Percentiles rank a stretch among this genome's conserved stretches.
Conservation (phyloP, 1,284 basidiomycete species). For the Athelia psychrophila region DNA sequence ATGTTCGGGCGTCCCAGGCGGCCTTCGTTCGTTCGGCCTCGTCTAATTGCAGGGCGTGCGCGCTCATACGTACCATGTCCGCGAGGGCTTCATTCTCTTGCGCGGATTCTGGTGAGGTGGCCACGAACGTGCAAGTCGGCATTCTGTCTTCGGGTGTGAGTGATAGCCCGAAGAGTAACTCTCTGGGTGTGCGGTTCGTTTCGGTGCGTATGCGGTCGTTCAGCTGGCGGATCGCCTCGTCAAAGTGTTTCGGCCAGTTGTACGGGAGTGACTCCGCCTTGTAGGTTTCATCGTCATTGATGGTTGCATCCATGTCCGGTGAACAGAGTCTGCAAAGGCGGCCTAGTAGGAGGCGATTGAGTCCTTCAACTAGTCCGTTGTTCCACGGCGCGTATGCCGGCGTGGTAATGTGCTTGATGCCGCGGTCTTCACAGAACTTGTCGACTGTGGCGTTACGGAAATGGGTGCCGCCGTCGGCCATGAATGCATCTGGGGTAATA, state of each 20-base stretch:
- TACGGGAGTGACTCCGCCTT: neutral
- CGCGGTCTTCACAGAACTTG: constrained; percentile 1
- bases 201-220: neutral
- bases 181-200: neutral
- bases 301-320: constrained; percentile 1
- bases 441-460: constrained; percentile 10
- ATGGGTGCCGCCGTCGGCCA: constrained; percentile 13
- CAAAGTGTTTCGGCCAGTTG: neutral
- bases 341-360: constrained; percentile 7
- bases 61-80: too few relatives aligned
- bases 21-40: neutral
- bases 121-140: too few relatives aligned
- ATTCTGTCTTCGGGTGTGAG: too few relatives aligned
- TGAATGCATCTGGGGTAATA: constrained; percentile 7
- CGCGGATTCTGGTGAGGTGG: too few relatives aligned
- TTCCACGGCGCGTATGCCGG: constrained; percentile 10
- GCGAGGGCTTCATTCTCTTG: too few relatives aligned
- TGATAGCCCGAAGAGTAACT: neutral
- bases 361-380: constrained; percentile 11
- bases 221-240: neutral
- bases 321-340: constrained; percentile 2
- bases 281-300: neutral
- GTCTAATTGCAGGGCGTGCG: neutral
- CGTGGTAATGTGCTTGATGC: constrained; percentile 6
- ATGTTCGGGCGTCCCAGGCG: neutral